Conservation (phyloP, 345 rosid genomes). For the Iberis pinnata region DNA sequence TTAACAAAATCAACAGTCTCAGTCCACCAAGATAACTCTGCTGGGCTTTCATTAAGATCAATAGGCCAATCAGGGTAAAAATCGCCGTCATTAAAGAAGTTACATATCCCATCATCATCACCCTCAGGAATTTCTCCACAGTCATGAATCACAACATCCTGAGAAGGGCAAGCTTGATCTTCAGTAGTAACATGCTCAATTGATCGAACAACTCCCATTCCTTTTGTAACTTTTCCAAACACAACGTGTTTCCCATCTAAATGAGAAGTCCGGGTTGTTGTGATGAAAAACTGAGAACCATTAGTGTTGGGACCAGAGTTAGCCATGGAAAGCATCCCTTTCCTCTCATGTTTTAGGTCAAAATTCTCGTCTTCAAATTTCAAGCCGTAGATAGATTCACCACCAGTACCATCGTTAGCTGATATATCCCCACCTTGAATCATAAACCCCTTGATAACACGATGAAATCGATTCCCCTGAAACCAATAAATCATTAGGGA, state of each 20-base stretch:
- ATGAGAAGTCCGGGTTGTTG: conserved; percentile 76
- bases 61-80: conserved; percentile 81
- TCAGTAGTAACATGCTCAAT: conserved; percentile 58
- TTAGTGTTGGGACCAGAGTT: conserved; percentile 86
- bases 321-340: conserved; percentile 94
- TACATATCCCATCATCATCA: conserved; percentile 63
- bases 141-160: conserved; percentile 53
- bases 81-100: conserved; percentile 92
- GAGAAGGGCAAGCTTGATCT: conserved; percentile 49
- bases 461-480: conserved; percentile 81
- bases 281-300: conserved; percentile 92
- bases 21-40: conserved; percentile 90
- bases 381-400: conserved; percentile 83
- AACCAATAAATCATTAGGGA: conserved; percentile 2
- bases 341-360: conserved; percentile 83
- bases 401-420: conserved; percentile 87
- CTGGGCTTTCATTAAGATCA: conserved; percentile 59
- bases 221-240: conserved; percentile 80
- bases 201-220: conserved; percentile 90
- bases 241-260: conserved; percentile 92
- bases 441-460: conserved; percentile 78
- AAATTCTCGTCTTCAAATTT: conserved; percentile 92
- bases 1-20: conserved; percentile 66
- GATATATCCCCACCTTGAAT: conserved; percentile 94
- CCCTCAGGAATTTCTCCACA: conserved; percentile 83